phyloP scores from a whole-genome alignment of 371 early-diverging fungal species.

The Mortierella sp. region DNA sequence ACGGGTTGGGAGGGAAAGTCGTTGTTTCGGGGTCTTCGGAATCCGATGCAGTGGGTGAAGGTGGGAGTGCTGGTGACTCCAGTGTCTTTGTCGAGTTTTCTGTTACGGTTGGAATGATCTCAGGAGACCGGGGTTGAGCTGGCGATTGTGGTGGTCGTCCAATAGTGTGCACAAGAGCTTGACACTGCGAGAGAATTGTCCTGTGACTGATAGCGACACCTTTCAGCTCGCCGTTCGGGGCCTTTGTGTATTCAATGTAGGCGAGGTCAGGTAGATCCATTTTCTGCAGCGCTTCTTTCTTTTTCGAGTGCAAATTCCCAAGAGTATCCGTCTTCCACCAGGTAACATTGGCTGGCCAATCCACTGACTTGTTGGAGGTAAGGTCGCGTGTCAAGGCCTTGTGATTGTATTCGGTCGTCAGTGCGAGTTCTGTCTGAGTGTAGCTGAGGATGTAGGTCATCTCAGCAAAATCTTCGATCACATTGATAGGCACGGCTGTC shows the following conservation, averaged over 20 bases:
- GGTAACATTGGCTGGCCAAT: constrained; percentile 66
- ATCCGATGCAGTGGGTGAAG: neutral
- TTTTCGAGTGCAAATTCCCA: constrained; percentile 59
- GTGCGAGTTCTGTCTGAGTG: constrained; percentile 66
- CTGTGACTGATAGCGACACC: constrained; percentile 83
- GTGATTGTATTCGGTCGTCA: constrained; percentile 82
- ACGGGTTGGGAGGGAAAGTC: neutral
- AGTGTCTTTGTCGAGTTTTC: neutral
- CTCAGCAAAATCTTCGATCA: constrained; percentile 80
- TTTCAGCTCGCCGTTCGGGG: constrained; percentile 82
- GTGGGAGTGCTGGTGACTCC: neutral
- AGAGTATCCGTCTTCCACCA: constrained; percentile 84
- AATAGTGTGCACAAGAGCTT: constrained; percentile 31
- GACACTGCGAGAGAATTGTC: constrained; percentile 77
- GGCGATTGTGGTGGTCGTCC: neutral
- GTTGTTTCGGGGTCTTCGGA: too few species aligned
- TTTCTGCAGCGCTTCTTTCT: constrained; percentile 38
- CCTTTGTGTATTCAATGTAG: constrained; percentile 86
- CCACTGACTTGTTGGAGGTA: constrained; percentile 49
- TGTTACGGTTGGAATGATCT: neutral
- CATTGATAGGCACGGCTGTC: constrained; percentile 84
- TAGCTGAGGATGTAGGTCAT: constrained; percentile 73
- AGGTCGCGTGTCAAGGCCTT: constrained; percentile 72
- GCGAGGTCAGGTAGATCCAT: constrained; percentile 70
- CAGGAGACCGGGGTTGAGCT: neutral